Evolutionary conservation across 2,329 filamentous ascomycete species (phyloP).

Genomic region (Diaporthe citri): DNA sequence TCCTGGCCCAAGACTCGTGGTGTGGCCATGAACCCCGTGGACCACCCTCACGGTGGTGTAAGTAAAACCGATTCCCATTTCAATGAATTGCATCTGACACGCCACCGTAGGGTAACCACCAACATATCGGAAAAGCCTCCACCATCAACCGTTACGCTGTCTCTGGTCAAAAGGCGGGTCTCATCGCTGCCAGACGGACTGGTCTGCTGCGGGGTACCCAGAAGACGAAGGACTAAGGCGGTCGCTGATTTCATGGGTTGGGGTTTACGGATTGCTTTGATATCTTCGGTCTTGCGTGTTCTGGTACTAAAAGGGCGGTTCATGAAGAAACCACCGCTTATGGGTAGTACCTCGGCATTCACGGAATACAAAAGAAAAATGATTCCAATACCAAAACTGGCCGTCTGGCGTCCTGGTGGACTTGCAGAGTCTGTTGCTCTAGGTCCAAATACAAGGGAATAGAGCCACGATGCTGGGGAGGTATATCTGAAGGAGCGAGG

Average conservation of each 20-base stretch:
- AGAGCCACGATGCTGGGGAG: constrained; percentile 21
- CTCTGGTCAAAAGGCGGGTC: constrained; percentile 99
- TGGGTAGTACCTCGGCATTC: constrained; percentile 54
- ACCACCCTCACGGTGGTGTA: constrained; percentile 97
- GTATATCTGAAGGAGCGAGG: constrained; percentile 13
- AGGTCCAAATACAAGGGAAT: not conserved
- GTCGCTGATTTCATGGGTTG: constrained; percentile 72
- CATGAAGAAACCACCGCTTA: constrained; percentile 40
- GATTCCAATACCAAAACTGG: constrained; percentile 46
- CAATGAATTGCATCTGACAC: constrained; percentile 56
- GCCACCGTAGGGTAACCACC: constrained; percentile 88
- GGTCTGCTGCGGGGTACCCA: constrained; percentile 99
- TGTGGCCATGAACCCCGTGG: constrained; percentile 99
- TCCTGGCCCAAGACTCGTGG: constrained; percentile 99
- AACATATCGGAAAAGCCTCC: constrained; percentile 99
- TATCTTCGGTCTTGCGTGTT: constrained; percentile 58
- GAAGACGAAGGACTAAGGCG: constrained; percentile 96
- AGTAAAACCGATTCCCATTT: constrained; percentile 50
- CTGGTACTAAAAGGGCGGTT: constrained; percentile 48
- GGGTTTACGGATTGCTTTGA: constrained; percentile 74
- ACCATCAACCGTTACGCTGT: constrained; percentile 98
- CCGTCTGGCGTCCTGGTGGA: constrained; percentile 10
- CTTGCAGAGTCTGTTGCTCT: not conserved
- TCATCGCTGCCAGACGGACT: constrained; percentile 99
- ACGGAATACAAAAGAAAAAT: constrained; percentile 58